These are phyloP conservation scores for Diaporthe velutina DNA, from an alignment of 2,329 filamentous ascomycete genomes.

Conservation along the genomic window DNA sequence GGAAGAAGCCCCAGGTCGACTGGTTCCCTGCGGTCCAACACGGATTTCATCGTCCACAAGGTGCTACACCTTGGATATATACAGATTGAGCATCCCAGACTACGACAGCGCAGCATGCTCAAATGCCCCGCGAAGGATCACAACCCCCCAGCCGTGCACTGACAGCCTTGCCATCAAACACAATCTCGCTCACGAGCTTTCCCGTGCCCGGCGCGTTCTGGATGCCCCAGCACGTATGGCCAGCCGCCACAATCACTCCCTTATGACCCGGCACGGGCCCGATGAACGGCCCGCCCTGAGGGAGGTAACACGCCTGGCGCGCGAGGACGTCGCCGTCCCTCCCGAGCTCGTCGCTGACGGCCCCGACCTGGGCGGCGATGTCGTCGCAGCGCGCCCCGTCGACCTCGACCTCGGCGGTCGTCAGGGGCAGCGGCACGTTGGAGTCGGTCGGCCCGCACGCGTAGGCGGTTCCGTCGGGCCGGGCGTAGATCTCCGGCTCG, in stretches of 20 bases:
- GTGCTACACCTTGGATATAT: not conserved
- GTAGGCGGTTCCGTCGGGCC: constrained; percentile 81
- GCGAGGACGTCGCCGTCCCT: constrained; percentile 68
- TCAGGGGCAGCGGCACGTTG: constrained; percentile 70
- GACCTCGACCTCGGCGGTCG: constrained; percentile 73
- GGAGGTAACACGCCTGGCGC: constrained; percentile 82
- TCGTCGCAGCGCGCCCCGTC: constrained; percentile 76
- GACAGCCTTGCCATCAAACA: constrained; percentile 71
- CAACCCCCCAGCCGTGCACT: constrained; percentile 66
- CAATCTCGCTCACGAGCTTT: constrained; percentile 73
- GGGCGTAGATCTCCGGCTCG: constrained; percentile 82
- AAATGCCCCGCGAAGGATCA: constrained; percentile 64
- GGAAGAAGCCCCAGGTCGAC: too few species aligned
- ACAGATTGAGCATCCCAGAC: not conserved
- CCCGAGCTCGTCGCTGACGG: constrained; percentile 67
- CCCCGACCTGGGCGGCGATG: constrained; percentile 73
- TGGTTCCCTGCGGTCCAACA: too few species aligned
- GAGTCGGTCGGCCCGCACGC: constrained; percentile 78
- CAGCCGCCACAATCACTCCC: constrained; percentile 77
- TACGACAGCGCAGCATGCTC: constrained; percentile 16
- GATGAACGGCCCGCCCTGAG: constrained; percentile 78
- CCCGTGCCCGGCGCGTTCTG: constrained; percentile 83
- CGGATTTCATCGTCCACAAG: too few species aligned
- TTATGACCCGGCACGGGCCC: constrained; percentile 72
- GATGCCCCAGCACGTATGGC: constrained; percentile 87